Conservation (phyloP, 2,329 filamentous ascomycete genomes). For the Dothideomycetes sp. region DNA sequence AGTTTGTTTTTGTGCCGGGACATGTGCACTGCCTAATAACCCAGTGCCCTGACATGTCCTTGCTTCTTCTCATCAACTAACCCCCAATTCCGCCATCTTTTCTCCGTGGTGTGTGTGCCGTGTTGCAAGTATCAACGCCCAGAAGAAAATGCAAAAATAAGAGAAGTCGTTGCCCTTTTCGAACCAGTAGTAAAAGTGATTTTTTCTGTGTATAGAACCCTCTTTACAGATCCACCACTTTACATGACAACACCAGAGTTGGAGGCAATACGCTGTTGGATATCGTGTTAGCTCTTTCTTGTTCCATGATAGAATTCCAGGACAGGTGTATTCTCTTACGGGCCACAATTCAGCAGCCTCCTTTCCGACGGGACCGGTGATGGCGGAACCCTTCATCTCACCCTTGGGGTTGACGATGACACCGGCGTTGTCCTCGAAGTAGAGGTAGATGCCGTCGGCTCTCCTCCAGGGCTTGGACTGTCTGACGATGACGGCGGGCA, state of each 20-base stretch:
- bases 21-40: slow-evolving; percentile 8
- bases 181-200: slow-evolving; percentile 8
- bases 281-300: slow-evolving; percentile 3
- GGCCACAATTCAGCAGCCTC: slow-evolving; percentile 99
- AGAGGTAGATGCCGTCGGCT: slow-evolving; percentile 96
- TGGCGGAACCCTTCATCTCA: slow-evolving; percentile 99
- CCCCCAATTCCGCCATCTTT: slow-evolving; percentile 6
- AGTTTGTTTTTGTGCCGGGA: too few species aligned
- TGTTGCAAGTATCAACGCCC: slow-evolving; percentile 13
- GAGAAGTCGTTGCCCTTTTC: background rate
- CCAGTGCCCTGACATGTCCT: slow-evolving; percentile 10
- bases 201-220: slow-evolving; percentile 10
- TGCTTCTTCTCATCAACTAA: slow-evolving; percentile 2
- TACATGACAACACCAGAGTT: slow-evolving; percentile 99
- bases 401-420: slow-evolving; percentile 99
- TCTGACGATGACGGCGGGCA: slow-evolving; percentile 97
- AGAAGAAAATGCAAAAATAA: slow-evolving; percentile 11
- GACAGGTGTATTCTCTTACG: slow-evolving; percentile 48
- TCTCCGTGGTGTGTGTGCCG: slow-evolving; percentile 10
- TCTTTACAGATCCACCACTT: slow-evolving; percentile 28
- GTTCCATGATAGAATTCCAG: slow-evolving; percentile 23
- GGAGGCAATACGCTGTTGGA: slow-evolving; percentile 82
- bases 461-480: slow-evolving; percentile 99
- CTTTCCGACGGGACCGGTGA: slow-evolving; percentile 98
- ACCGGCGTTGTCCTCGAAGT: slow-evolving; percentile 99